A percentile compares a stretch with the other conserved stretches of the same genome.
Evolutionary conservation across 495 filamentous ascomycete genomes (phyloP).

Genomic region (Penicillium silybi): DNA sequence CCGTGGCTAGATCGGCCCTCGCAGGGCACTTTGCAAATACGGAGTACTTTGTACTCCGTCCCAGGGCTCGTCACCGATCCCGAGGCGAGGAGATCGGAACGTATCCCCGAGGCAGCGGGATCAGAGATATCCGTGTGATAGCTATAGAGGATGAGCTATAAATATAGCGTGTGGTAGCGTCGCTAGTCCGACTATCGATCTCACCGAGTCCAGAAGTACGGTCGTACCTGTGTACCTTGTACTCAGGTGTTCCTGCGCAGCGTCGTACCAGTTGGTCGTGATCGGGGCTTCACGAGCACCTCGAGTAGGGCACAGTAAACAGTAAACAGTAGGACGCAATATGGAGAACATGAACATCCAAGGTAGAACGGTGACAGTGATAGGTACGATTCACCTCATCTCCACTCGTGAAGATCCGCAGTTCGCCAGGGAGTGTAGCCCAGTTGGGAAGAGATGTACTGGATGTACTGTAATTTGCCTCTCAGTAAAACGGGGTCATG

Average conservation of each 20-base stretch:
- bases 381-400: conserved; percentile 24
- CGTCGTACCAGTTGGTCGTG: background rate
- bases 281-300: background rate
- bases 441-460: conserved; percentile 2
- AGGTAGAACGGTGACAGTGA: no score
- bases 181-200: background rate
- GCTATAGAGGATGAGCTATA: background rate
- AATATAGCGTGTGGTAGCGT: background rate
- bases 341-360: no score
- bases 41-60: no score
- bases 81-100: background rate
- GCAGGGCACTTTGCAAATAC: no score
- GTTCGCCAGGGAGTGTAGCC: conserved; percentile 20
- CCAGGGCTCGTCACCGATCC: background rate
- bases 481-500: conserved; percentile 19
- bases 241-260: conserved; percentile 10
- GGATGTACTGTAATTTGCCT: conserved; percentile 38
- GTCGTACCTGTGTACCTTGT: background rate
- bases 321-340: no score
- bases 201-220: background rate
- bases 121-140: background rate
- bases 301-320: conserved; percentile 2
- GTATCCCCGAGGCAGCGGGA: background rate
- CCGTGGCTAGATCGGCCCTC: background rate
- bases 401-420: conserved; percentile 43